These are phyloP conservation scores for Wickerhamomyces sydowiorum DNA, from an alignment of 805 yeast genomes.

Conservation along the genomic window DNA sequence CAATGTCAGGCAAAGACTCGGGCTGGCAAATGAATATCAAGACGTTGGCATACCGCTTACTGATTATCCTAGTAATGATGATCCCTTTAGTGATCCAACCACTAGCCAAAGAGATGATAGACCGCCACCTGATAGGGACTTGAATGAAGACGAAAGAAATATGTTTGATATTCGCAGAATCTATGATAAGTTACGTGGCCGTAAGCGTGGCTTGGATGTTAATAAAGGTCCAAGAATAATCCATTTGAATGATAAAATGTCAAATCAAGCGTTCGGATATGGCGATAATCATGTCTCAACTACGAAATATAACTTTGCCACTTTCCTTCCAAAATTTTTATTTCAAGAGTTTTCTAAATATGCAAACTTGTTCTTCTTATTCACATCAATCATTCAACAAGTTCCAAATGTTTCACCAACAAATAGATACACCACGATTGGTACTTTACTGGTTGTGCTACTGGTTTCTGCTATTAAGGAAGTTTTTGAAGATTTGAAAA, in stretches of 20 bases:
- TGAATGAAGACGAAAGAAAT: slow-evolving; percentile 26
- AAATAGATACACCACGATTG: slow-evolving; percentile 90
- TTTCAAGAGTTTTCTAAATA: slow-evolving; percentile 97
- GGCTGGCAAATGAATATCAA: slow-evolving; percentile 17
- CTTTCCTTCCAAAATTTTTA: slow-evolving; percentile 89
- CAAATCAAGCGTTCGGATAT: slow-evolving; percentile 52
- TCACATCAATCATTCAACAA: slow-evolving; percentile 92
- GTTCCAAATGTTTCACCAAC: slow-evolving; percentile 97
- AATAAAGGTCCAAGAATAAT: slow-evolving; percentile 57
- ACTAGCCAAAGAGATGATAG: slow-evolving; percentile 12
- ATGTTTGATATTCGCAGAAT: slow-evolving; percentile 32
- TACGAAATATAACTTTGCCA: slow-evolving; percentile 89
- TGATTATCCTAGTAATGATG: slow-evolving; percentile 14
- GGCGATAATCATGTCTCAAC: slow-evolving; percentile 87
- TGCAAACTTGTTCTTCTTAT: slow-evolving; percentile 89
- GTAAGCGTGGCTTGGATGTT: slow-evolving; percentile 5
- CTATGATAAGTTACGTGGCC: slow-evolving; percentile 31
- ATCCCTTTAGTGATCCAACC: slow-evolving; percentile 22
- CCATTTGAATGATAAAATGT: slow-evolving; percentile 53
- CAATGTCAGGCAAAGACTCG: slow-evolving; percentile 17
- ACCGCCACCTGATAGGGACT: slow-evolving; percentile 15
- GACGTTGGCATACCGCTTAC: slow-evolving; percentile 22
- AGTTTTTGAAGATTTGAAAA: slow-evolving; percentile 81
- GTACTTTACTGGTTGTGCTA: slow-evolving; percentile 80
- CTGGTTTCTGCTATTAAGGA: slow-evolving; percentile 92